These are phyloP conservation scores for Magnusiomyces ingens DNA, from an alignment of 1,139 yeast genomes.

Conservation along the genomic window DNA sequence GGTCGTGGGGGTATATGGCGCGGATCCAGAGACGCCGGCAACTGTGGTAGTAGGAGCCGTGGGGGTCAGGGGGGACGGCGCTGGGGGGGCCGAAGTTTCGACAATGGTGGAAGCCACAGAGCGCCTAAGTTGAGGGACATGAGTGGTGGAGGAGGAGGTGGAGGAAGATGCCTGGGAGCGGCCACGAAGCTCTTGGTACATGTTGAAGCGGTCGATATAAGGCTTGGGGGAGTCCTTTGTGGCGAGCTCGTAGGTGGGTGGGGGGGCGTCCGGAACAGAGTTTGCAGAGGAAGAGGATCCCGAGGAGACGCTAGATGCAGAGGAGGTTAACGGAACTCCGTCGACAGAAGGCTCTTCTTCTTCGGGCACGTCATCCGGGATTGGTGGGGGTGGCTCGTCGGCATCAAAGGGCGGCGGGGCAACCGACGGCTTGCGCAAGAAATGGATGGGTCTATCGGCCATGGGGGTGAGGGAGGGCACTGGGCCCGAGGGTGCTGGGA, in stretches of 20 bases:
- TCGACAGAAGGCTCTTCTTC: background rate
- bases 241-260: constrained; percentile 6
- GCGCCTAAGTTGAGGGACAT: background rate
- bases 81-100: background rate
- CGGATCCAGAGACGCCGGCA: background rate
- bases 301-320: background rate
- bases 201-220: constrained; percentile 4
- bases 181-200: background rate
- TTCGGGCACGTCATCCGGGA: constrained; percentile 11
- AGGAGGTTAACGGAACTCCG: background rate
- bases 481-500: constrained; percentile 2
- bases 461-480: background rate
- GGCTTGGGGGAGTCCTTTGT: background rate
- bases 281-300: background rate
- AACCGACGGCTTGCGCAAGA: constrained; percentile 38
- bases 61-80: background rate
- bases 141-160: background rate
- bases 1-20: background rate
- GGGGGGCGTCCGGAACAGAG: background rate
- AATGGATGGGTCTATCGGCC: constrained; percentile 36
- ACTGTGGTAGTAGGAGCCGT: background rate
- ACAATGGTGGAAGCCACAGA: background rate
- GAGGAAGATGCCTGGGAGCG: background rate
- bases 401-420: constrained; percentile 43
- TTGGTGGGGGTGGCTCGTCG: constrained; percentile 35